Evolutionary conservation across 2,329 filamentous ascomycete genomes (phyloP), one percentile per base, ranked within the genome.

Genomic region (Verticillium alfalfae): DNA sequence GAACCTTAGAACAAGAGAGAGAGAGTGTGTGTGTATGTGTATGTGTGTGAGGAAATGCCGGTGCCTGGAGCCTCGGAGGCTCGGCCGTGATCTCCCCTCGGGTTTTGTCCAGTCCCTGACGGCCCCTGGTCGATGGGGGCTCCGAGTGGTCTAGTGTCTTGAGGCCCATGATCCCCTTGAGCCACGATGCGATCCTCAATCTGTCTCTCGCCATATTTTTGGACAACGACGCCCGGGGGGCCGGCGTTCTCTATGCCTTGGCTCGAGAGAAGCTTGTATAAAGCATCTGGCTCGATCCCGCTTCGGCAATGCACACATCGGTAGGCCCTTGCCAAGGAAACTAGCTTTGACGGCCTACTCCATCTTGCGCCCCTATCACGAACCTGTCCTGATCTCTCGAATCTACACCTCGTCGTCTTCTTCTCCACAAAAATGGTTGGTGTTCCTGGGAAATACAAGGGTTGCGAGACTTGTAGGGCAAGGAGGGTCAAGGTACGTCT

Each of bases 401-500:
- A 26, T 26, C 5, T 26, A 26, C 26, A 26, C 26, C 26, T 26
- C 26, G 26, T 26, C 26, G 26, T 26, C 26, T 26, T 26, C 5
- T 26, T 2, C 26, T 18, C 22, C 45, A 26, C 26, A 26, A 49
- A 22, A 2, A 86, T 87, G 84, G 84, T 87, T 66, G 85, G 85
- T 60, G 84, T 88, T 62, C 80, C 84, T 41, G 85, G 85, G 59
- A 87, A 87, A 71, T 88, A 84, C 70, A 87, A 87, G 71, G 85
- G 84, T 41, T 88, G 85, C 73, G 84, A 86, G 71, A 87, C 85
- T 34, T 88, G 85, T 69, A 77, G 85, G 57, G 75, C 78, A 34
- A 76, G 85, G 59, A 79, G 86, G 70, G 85, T 87, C 64, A 86
- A 85, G 70, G 85, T 85, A 74, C 65, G 79, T 66, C 38, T 63